Base-by-base conservation (phyloP, 495 filamentous ascomycete species). In the Penicillium antarcticum region DNA sequence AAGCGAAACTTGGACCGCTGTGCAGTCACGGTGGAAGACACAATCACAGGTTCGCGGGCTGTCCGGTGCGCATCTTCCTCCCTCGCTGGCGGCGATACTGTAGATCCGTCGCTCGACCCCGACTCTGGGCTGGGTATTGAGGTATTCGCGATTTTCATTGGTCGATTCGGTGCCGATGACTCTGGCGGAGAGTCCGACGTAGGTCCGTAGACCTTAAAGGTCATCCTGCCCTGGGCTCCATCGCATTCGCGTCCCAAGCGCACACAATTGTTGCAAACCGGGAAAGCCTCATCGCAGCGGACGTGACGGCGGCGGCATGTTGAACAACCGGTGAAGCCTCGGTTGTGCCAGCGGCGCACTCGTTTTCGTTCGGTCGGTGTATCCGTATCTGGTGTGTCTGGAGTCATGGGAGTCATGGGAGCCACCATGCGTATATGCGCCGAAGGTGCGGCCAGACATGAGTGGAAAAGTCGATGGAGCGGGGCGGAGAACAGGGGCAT, bases 271-370 rank as follows among this genome's bases (percentile, higher is more conserved):
- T 68, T 68, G 56, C 74, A 78, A 0, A 60, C 51, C 0, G 74
- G 73, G 4, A 66, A 70, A 0, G 69, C 58, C 49, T 76, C 73
- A 46, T 78, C 73, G 43, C 74, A 69, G 57, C 71, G 56, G 56
- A 80, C 47, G 68, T 79, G 60, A 47, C 73, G 60, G 48, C 73
- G 39, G 44, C 71, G 51, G 63, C 69, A 63, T 41, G 71, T 76
- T 17, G 71, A 70, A 65, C 68, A 64, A 38, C 70, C 57, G 50
- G 76, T 60, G 61, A 73, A 73, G 21, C 73, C 63, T 19, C 74
- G 57, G 57, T 76, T 49, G 53, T 72, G 53, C 63, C 73, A 60
- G 63, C 73, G 57, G 51, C 74, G 48, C 67, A 75, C 48, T 72
- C 79, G 48, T 56, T 69, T 62, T 60, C 70, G 50, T 58, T 41